Evolutionary conservation across 257 asterid species (phyloP), one percentile per base, ranked within the genome.

Genomic region (Solanum megistacrolobum): DNA sequence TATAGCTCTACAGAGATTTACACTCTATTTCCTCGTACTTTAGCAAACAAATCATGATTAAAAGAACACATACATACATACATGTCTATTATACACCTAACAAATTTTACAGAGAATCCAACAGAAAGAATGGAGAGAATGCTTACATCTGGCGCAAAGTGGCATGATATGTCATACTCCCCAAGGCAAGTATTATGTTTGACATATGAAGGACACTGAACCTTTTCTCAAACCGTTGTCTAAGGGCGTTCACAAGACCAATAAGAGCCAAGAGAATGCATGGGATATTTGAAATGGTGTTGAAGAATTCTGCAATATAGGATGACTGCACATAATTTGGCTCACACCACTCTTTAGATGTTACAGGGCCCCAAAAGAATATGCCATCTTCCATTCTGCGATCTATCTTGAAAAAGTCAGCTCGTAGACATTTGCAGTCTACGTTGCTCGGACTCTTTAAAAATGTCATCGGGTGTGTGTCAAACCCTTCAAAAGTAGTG

Each of bases 321-420:
- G 98, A 93, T 13, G 99, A 94, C 96, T 94, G 91, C 83, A 91
- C 94, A 92, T 96, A 96, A 89, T 96, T 96, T 83, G 93, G 93
- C 94, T 96, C 99, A 91, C 99, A 96, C 99, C 99, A 96, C 92
- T 96, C 99, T 62, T 93, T 97, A 72, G 99, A 94, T 60, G 99
- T 96, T 78, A 96, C 98, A 52, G 99, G 98, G 29, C 99, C 99
- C 98, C 98, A 96, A 84, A 96, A 96, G 90, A 98, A 93, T 52
- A 90, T 72, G 41, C 93, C 95, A 81, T 87, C 94, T 35, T 93
- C 95, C 99, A 96, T 96, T 85, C 89, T 82, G 86, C 71, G 0
- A 82, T 31, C 41, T 46, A 7, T 43, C 29, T 20, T 82, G 31
- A 82, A 52, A 82, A 82, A 48, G 29, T 82, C 46, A 82, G 86